Base-by-base conservation (phyloP, 1,284 basidiomycete genomes). In the Bjerkandera adusta region DNA sequence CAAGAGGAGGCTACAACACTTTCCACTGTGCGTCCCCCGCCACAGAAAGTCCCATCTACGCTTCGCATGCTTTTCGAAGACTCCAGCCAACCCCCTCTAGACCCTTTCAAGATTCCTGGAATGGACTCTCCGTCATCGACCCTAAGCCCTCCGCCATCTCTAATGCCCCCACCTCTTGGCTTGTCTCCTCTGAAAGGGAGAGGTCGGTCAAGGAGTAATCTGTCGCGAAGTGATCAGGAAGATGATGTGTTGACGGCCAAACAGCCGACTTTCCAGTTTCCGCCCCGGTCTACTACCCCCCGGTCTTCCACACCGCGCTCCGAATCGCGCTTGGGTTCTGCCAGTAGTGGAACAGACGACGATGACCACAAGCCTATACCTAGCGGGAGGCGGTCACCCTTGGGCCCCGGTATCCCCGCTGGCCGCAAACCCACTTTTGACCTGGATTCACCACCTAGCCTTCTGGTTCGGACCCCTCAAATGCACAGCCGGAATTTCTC, bases 11-110 rank as follows among this genome's bases (percentile, higher is more conserved):
- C n/a, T n/a, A n/a, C n/a, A n/a, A n/a, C n/a, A n/a, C n/a, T 68
- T 45, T 55, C 73, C 13, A 85, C 81, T 13, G 64, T 83, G 20
- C 73, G 79, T 13, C 70, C 75, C 3, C 66, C 69, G 15, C 49
- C 61, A 22, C 63, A 75, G 11, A 69, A 75, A 38, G 58, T 89
- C n/a, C 88, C 88, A 3, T 76, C 79, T 1, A 89, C 85, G 3
- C 67, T 90, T 16, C 82, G 86, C 0, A 67, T 71, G 49, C 68
- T 90, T 13, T 90, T 90, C 58, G 82, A 81, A 47, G 78, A 83
- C 22, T 30, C 77, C 75, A 7, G 49, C 53, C 3, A 54, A n/a
- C n/a, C 63, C 16, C 60, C 67, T 10, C 61, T 65, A 25, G 75
- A 77, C 38, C 66, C 72, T 0, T 69, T 78, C 55, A 71, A 71